These are phyloP conservation scores for Diacronema lutheri DNA, from an alignment of 78 protist species.

Conservation along the genomic window DNA sequence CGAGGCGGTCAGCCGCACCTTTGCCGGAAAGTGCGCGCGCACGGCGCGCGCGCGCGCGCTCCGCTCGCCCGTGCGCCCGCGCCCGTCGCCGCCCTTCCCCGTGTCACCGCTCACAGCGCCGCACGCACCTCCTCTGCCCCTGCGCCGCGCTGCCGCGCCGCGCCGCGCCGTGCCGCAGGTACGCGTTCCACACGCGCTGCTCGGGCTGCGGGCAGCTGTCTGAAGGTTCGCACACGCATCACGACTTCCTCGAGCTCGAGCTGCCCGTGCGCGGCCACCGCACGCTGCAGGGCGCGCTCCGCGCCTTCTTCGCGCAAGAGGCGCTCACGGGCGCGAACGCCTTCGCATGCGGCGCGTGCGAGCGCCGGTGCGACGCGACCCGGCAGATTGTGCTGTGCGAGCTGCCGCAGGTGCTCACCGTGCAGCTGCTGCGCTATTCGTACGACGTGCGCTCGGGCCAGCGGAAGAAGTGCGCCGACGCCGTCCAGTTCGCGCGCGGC, in stretches of 20 bases:
- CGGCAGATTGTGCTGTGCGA: background rate
- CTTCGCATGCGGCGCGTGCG: background rate
- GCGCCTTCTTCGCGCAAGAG: background rate
- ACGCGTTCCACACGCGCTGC: background rate
- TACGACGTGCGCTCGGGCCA: background rate
- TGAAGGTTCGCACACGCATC: background rate
- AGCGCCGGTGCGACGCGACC: background rate
- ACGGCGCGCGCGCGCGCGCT: no score
- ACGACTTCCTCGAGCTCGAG: background rate
- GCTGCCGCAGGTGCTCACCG: background rate
- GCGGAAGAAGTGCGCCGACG: background rate
- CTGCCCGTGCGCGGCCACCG: background rate
- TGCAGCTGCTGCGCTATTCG: background rate
- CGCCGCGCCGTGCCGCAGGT: no score
- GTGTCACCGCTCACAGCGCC: no score
- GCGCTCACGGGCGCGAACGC: background rate
- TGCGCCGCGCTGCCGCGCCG: no score
- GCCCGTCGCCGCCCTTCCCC: no score
- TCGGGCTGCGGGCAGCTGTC: background rate
- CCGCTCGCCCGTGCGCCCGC: no score
- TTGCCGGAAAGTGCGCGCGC: no score
- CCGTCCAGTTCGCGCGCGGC: background rate
- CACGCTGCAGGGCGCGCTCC: background rate
- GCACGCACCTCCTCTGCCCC: no score
- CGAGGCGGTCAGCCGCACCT: no score